Conservation (phyloP, 148 eudicot genomes). For the Rhododendron molle region DNA sequence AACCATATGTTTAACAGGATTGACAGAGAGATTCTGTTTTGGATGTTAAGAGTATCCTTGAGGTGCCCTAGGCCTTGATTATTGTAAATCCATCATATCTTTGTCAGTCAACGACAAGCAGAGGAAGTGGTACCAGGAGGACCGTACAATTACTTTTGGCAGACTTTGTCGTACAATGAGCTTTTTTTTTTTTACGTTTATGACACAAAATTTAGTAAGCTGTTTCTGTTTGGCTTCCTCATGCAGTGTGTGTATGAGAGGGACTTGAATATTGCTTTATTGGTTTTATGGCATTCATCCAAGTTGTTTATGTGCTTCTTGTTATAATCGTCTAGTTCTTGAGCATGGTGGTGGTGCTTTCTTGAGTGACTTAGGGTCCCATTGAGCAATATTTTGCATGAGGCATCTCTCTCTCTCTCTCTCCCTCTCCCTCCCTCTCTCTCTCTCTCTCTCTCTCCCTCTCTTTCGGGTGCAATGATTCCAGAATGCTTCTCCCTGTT, state of each 20-base stretch:
- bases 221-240: not conserved
- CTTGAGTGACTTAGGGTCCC: constrained; percentile 2
- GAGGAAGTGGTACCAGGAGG: not conserved
- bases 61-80: not conserved
- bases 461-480: not conserved
- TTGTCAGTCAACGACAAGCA: not conserved
- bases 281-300: not conserved
- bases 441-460: not conserved
- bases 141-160: not conserved
- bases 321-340: not conserved
- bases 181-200: not conserved
- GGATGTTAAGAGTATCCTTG: not conserved
- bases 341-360: not conserved
- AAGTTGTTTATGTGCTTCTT: not conserved
- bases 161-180: not conserved
- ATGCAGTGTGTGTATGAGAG: not conserved
- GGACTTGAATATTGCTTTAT: not conserved
- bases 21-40: not conserved
- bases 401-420: not conserved
- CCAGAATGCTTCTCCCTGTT: not conserved
- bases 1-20: not conserved
- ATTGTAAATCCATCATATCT: not conserved
- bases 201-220: not conserved
- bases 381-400: not conserved
- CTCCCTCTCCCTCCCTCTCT: not conserved